Base-by-base conservation (phyloP, 495 filamentous ascomycete species). In the Neurospora africana region DNA sequence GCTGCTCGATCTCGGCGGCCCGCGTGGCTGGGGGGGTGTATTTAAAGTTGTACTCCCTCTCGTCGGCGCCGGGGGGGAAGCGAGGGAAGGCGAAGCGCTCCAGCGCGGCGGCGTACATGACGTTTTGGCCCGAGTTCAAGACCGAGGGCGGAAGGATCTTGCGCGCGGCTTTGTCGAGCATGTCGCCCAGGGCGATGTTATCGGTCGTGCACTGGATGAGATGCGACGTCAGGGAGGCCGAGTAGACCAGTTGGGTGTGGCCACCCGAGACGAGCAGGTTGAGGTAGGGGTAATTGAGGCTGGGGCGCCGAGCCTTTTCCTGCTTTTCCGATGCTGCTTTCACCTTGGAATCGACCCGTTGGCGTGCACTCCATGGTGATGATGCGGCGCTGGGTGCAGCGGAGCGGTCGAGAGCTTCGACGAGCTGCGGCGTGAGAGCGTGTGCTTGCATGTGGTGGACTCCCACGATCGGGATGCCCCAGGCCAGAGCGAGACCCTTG, bases 361-460 rank as follows among this genome's bases (percentile, higher is more conserved):
- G 53, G 40, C 71, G 35, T 17, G 7, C 44, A 33, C 2, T 27
- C 53, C 53, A 21, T 21, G 41, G 72, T 30, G 9, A 71, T 21
- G 70, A 38, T 13, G 72, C 39, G 11, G 21, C 40, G 33, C 70
- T 36, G 21, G 38, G 8, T 10, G 70, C 70, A 70, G 69, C 53
- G 21, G 75, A 37, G 30, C 41, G 47, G 35, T 80, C 74, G 40
- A 97, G 79, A 4, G 91, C 91, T 11, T 84, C 79, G 2, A 92
- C 88, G n/a, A 99, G 88, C 4, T 91, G 87, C 8, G 94, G 92
- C 7, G 95, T 98, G 68, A 99, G 79, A 4, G 94, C 89, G 80
- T 99, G 95, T 17, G 95, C 95, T 78, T 98, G 94, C 95, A 99
- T 98, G 80, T 99, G 95, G 76, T 99, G 90, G 0, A 98, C 92